A percentile compares a stretch with the other conserved stretches of the same genome.
Conservation (phyloP, 108 stramenopile species). For the Seminavis robusta region DNA sequence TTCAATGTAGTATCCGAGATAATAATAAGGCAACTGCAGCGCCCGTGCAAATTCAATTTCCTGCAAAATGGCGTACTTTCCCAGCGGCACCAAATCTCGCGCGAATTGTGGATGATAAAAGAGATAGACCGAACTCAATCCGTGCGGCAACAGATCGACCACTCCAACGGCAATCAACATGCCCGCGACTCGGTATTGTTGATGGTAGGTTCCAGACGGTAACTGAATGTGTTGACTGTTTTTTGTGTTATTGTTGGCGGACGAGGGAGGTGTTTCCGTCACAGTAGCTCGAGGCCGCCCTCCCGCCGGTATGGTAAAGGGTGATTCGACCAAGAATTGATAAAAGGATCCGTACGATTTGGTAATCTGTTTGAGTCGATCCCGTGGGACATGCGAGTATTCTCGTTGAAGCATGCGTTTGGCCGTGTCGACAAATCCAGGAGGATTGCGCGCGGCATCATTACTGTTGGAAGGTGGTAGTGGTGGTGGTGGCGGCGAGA, state of each 20-base stretch:
- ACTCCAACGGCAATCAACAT: constrained; percentile 89
- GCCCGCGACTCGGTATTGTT: constrained; percentile 84
- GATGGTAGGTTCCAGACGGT: constrained; percentile 80
- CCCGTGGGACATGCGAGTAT: not conserved
- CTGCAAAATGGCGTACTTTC: constrained; percentile 89
- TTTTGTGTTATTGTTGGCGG: constrained; percentile 24
- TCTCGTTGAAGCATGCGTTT: not conserved
- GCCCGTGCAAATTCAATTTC: constrained; percentile 87
- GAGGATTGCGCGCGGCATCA: not conserved
- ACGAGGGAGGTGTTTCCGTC: no score
- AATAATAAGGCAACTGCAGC: constrained; percentile 74
- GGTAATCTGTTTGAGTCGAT: not conserved
- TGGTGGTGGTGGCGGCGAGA: no score
- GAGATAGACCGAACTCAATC: constrained; percentile 92
- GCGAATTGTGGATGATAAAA: constrained; percentile 91
- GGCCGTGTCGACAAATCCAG: not conserved
- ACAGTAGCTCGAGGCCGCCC: not conserved
- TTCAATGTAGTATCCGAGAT: constrained; percentile 96
- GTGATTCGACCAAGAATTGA: constrained; percentile 76
- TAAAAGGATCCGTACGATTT: constrained; percentile 31
- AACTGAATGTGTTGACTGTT: constrained; percentile 20
- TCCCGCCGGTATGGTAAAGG: no score
- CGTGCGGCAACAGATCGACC: constrained; percentile 87
- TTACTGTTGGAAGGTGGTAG: no score
- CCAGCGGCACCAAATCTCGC: constrained; percentile 61